These are phyloP conservation scores for Dendrobium officinale DNA, from an alignment of 106 monocot species.

Conservation along the genomic window DNA sequence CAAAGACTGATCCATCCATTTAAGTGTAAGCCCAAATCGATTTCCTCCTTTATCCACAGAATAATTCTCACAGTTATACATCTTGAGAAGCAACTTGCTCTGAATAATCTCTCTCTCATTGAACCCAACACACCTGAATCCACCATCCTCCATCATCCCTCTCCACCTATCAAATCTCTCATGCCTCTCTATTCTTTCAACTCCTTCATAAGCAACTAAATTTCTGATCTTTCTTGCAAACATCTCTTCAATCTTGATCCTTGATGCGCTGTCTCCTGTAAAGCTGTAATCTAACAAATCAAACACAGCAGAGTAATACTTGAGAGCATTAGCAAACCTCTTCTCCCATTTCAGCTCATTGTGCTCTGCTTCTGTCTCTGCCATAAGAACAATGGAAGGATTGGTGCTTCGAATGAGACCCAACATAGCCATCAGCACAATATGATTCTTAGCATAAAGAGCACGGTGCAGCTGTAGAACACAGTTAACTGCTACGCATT, in stretches of 20 bases:
- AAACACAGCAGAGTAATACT: conserved; percentile 64
- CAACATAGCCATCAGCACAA: conserved; percentile 30
- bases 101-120: conserved; percentile 47
- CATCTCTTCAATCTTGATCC: conserved; percentile 68
- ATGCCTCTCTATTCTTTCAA: conserved; percentile 55
- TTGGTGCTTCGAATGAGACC: conserved; percentile 57
- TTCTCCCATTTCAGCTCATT: conserved; percentile 48
- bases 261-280: conserved; percentile 27
- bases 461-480: conserved; percentile 50
- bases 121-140: conserved; percentile 25
- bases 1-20: conserved; percentile 56
- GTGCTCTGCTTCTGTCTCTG: conserved; percentile 58
- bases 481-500: conserved; percentile 77
- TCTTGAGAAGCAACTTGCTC: conserved; percentile 44
- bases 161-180: conserved; percentile 52
- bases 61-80: conserved; percentile 31
- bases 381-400: conserved; percentile 46
- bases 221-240: conserved; percentile 66
- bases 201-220: conserved; percentile 49
- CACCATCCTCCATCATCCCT: conserved; percentile 37
- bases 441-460: conserved; percentile 38
- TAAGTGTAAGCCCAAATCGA: conserved; percentile 43
- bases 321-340: conserved; percentile 39
- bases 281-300: conserved; percentile 40
- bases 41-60: conserved; percentile 31